Evolutionary conservation across 116 monocot species (phyloP).

Genomic region (Posidonia oceanica): DNA sequence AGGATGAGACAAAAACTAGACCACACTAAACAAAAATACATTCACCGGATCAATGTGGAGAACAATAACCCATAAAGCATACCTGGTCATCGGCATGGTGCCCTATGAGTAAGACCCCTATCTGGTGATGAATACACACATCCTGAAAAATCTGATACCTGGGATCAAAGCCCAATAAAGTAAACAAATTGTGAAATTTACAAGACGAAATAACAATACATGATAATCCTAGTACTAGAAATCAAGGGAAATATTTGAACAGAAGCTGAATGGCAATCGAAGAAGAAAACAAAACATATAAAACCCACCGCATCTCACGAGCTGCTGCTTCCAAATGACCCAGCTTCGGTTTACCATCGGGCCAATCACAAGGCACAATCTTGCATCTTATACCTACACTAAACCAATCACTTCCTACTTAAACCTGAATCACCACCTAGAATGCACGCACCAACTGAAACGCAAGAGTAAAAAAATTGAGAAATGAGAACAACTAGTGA

Average conservation of each 20-base stretch:
- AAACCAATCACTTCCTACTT: background rate
- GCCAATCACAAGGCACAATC: constrained; percentile 68
- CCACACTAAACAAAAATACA: too few relatives aligned
- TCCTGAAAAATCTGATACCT: constrained; percentile 76
- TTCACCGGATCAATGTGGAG: too few relatives aligned
- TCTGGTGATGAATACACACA: constrained; percentile 54
- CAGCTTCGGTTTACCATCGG: constrained; percentile 55
- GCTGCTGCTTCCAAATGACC: constrained; percentile 86
- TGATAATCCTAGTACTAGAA: background rate
- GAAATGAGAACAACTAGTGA: constrained; percentile 6
- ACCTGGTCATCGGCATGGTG: constrained; percentile 99
- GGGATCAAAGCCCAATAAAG: constrained; percentile 16
- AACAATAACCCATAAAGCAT: background rate
- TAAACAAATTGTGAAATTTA: constrained; percentile 3
- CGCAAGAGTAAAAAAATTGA: background rate
- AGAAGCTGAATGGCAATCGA: background rate
- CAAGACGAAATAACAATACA: background rate
- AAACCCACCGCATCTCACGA: constrained; percentile 73
- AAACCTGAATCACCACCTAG: background rate
- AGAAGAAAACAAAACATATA: background rate
- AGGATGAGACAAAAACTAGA: too few relatives aligned
- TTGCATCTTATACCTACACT: constrained; percentile 65
- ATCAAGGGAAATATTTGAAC: background rate
- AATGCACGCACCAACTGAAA: background rate
- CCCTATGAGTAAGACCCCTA: constrained; percentile 71